phyloP scores from a whole-genome alignment of 2,329 filamentous ascomycete species.

The Arthrobotrys megalospora region DNA sequence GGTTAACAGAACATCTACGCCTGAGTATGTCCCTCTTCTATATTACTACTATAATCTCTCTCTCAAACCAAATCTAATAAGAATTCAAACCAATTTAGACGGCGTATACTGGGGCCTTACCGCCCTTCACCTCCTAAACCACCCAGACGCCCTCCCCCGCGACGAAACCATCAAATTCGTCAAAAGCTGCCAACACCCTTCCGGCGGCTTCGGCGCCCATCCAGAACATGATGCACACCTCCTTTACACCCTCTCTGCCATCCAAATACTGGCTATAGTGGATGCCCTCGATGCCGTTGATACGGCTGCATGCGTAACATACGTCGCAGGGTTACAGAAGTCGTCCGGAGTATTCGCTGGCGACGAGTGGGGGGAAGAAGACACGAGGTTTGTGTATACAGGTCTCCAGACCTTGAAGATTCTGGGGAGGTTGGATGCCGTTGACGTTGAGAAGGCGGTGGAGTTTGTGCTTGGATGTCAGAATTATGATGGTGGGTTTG shows the following conservation, averaged over 20 bases:
- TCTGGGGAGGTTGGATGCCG: slow-evolving; percentile 77
- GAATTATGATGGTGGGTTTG: slow-evolving; percentile 96
- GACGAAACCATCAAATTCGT: slow-evolving; percentile 89
- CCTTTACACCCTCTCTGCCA: slow-evolving; percentile 93
- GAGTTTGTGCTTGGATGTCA: slow-evolving; percentile 83
- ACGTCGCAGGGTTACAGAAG: slow-evolving; percentile 45
- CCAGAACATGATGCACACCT: slow-evolving; percentile 96
- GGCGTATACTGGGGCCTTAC: slow-evolving; percentile 97
- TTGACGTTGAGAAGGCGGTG: slow-evolving; percentile 86
- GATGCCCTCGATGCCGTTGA: slow-evolving; percentile 90
- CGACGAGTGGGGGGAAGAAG: slow-evolving; percentile 96
- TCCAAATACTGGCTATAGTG: slow-evolving; percentile 90
- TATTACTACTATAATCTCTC: not conserved
- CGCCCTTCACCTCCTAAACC: slow-evolving; percentile 85
- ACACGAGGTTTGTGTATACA: slow-evolving; percentile 93
- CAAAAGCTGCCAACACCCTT: slow-evolving; percentile 85
- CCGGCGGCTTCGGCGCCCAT: slow-evolving; percentile 85
- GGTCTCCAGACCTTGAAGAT: slow-evolving; percentile 91
- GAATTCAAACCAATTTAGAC: slow-evolving; percentile 67
- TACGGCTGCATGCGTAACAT: slow-evolving; percentile 63
- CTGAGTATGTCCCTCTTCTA: slow-evolving; percentile 71
- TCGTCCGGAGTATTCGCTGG: slow-evolving; percentile 87
- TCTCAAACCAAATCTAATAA: not conserved
- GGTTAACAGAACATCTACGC: slow-evolving; percentile 95
- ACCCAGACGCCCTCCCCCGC: slow-evolving; percentile 84